Evolutionary conservation across 2,329 filamentous ascomycete genomes (phyloP), one percentile per base, ranked within the genome.

Genomic region (Pyrenophora tritici-repentis): DNA sequence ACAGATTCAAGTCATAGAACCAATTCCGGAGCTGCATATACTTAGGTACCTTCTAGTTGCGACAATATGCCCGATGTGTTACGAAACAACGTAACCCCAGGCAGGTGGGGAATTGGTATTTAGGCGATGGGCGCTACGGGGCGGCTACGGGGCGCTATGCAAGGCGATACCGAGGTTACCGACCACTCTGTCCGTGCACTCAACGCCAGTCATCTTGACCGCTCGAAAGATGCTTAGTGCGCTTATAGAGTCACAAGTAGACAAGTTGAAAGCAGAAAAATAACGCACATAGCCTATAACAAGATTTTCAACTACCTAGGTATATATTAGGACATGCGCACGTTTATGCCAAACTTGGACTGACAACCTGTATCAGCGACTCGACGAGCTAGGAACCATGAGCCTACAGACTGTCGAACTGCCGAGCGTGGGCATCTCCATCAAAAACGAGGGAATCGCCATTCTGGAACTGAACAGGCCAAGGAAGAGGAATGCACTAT

Each of bases 401-500:
- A 42, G 22, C 35, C 34, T 42, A 13, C 31, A 56, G 8, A 33
- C 14, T 14, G 50, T 47, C 18, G 42, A 50, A 38, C 29, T 36
- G 34, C 43, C 59, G 22, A 52, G 36, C 4, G 34, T 62, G 24
- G 44, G 59, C 12, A 40, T 58, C 18, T 57, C 61, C 16, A 58
- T 53, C 44, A 61, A 52, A 22, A 50, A 59, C 14, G 62, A 67
- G 17, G 75, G 73, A 41, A 74, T 83, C 20, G 73, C 79, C 26
- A 63, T 83, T 22, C 61, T 85, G 48, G 76, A 78, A 12, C 68
- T 84, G 53, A 81, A 83, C 68, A 76, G 83, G 2, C 82, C 81
- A 2, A 73, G 76, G 38, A 84, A 85, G 66, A 76, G 81, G 47
- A 86, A 86, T 74, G 82, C 83, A 8, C 78, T 86, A 50, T 84